Base-by-base conservation (phyloP, 1,284 basidiomycete species). In the Rhodotorula sp. region DNA sequence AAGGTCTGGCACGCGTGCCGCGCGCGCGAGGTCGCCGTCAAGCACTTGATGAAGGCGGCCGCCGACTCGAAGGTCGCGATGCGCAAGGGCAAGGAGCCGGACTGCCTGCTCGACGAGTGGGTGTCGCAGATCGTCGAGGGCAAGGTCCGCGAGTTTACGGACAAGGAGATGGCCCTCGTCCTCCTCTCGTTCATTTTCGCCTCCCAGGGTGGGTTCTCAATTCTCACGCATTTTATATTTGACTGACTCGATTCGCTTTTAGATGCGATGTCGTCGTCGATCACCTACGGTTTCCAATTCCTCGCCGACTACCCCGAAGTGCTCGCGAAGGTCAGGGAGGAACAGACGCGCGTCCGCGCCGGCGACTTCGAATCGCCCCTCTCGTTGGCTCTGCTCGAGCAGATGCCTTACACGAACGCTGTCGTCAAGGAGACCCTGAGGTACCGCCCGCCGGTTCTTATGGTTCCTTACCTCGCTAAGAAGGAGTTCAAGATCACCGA, bases 281-380 rank as follows among this genome's bases (percentile, higher is more conserved):
- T 95, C 75, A 92, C 95, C 79, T 98, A 93, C 82, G 89, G 89
- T 58, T 95, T 99, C 88, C 97, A 99, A 83, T 92, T 95, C 81
- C 86, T 97, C 61, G 91, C 92, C 58, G 95, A 99, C 82, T 86
- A 91, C 78, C 95, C 95, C 6, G 90, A 95, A 38, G 84, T 97
- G 68, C 84, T 97, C 76, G 88, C 87, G 63, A 97, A 97, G 84
- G 87, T 99, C 77, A 87, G 91, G 67, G 92, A 90, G 79, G 95
- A 99, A 84, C 95, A 97, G 81, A 89, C 90, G 73, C 85, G 87
- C 57, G 86, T 97, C 64, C 88, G 95, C 68, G 87, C 87, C 69
- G 90, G 89, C 74, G 89, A 97, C 81, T 82, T 88, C 68, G 87
- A 92, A 60, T 87, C 86, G 64, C 88, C 91, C n/a, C 80, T 97